Conservation (phyloP, 2,329 filamentous ascomycete genomes). For the Aspergillus fructus region DNA sequence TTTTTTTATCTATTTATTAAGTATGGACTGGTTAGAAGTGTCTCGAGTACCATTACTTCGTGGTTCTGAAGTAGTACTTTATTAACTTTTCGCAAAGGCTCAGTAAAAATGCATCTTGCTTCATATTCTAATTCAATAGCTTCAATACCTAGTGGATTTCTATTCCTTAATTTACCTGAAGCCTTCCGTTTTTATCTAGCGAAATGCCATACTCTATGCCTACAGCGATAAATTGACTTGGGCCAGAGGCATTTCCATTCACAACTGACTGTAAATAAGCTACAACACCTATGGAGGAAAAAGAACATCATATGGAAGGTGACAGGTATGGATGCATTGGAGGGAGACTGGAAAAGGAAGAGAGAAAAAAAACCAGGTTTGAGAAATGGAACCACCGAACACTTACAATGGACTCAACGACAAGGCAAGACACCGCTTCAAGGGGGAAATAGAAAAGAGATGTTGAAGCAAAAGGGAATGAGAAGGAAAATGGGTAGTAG, state of each 20-base stretch:
- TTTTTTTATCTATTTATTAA: neutral
- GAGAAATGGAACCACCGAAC: constrained; percentile 20
- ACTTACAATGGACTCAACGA: constrained; percentile 11
- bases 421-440: constrained; percentile 13
- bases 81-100: neutral
- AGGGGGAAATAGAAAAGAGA: neutral
- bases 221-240: neutral
- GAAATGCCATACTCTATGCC: neutral
- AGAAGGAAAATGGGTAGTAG: neutral
- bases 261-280: constrained; percentile 15
- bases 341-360: neutral
- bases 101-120: neutral
- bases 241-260: constrained; percentile 14
- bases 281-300: constrained; percentile 17
- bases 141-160: neutral
- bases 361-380: constrained; percentile 13
- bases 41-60: neutral
- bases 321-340: constrained; percentile 16
- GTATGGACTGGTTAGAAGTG: neutral
- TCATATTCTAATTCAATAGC: neutral
- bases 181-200: neutral
- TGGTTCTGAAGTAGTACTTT: neutral
- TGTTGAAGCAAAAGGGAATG: neutral
- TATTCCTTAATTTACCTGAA: neutral
- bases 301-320: constrained; percentile 11